Evolutionary conservation across 495 filamentous ascomycete species (phyloP), one percentile per base, ranked within the genome.

Genomic region (Terfezia boudieri): DNA sequence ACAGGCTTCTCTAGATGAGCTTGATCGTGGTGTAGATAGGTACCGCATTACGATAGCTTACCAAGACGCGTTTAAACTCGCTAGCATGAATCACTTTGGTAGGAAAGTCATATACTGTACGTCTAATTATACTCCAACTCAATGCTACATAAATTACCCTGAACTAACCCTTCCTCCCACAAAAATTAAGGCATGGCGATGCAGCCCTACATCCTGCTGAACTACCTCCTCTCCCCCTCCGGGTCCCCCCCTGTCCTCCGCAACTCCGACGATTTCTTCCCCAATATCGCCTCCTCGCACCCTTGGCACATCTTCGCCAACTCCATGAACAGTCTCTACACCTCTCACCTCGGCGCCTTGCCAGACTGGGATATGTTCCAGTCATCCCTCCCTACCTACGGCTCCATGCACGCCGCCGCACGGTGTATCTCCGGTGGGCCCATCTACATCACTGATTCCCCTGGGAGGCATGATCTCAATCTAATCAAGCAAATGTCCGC

Each of bases 311-410:
- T 98, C 49, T 98, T 88, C 67, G 78, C 80, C 56, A 96, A 96
- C 63, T 86, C 89, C 2, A 83, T 95, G 66, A 95, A 92, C 64
- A 70, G 81, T n/a, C 73, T 94, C 12, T 71, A 94, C 17, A 89
- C 87, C 11, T 71, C 76, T 10, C 75, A 80, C 57, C 65, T 85
- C 8, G 84, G 84, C 55, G 75, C 75, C n/a, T 59, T 85, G 12
- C 63, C 62, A 35, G 90, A 98, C 67, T 98, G 90, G 90, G 90
- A 96, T 67, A 96, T 98, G 90, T 98, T 98, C 67, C 90, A 98
- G 64, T 94, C 90, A 1, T 70, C 70, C 26, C 66, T 67, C 14
- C 84, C 89, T 61, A 70, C 74, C 2, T 90, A 83, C 59, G 80
- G 80, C 1, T 73, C 73, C 0, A 90, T 88, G 67, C 90, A 98